Base-by-base conservation (phyloP, 2,329 filamentous ascomycete species). In the Cyanodermella asteris region DNA sequence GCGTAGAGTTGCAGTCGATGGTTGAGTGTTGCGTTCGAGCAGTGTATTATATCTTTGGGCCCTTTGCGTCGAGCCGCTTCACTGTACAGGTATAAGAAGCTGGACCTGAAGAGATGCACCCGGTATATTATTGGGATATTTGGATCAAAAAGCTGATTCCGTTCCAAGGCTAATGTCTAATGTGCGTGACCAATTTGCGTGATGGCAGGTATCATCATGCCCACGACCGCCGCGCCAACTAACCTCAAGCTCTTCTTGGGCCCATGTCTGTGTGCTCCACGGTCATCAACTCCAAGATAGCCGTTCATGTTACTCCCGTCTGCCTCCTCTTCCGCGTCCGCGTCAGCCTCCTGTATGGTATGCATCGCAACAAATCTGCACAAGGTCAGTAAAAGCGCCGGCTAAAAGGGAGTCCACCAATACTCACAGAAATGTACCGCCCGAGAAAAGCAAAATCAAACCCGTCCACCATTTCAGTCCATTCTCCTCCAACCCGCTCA, bases 311-410 rank as follows among this genome's bases (percentile, higher is more conserved):
- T 20, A 7, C 22, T 26, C 7, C 35, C 35, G 8, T 46, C 41
- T 11, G 23, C 19, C 7, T 21, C 45, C 36, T 23, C 32, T 22
- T 55, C 53, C 12, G 25, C 45, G 36, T 22, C 34, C n/a, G n/a
- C n/a, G 23, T 57, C 53, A 13, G 71, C 65, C 40, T 91, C 82
- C 43, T 90, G 77, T 80, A 94, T 91, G 1, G 82, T 81, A 43
- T 97, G 87, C 82, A 94, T 93, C 1, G 87, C 87, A 21, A 97
- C 87, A 42, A 94, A 91, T 38, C 80, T 90, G 34, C 9, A 24
- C 7, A 22, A 23, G 6, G 3, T 24, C 11, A n/a, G 24, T 9
- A 6, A 14, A 26, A 23, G 8, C n/a, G 6, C 17, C 7, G 4
- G 7, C 13, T 3, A 10, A 7, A 2, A 7, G 6, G 6, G 13